A percentile compares a stretch with the other conserved stretches of the same genome.
These are phyloP conservation scores for Termitomyces sp. DNA, from an alignment of 768 basidiomycete species.

Conservation along the genomic window DNA sequence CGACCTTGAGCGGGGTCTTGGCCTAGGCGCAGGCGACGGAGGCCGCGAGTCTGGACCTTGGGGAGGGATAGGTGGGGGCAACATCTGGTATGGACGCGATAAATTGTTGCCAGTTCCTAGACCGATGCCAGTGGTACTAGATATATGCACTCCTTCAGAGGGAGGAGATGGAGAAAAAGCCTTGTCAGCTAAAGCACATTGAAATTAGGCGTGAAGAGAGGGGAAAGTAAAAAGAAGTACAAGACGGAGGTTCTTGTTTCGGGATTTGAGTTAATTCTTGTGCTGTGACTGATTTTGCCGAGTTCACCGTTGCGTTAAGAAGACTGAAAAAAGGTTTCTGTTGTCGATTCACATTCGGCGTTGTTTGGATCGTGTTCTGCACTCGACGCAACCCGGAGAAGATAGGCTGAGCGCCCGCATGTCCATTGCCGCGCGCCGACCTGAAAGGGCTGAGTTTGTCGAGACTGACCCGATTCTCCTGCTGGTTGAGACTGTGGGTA, in stretches of 20 bases:
- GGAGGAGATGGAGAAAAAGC: background rate
- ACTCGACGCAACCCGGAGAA: slow-evolving; percentile 11
- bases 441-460: background rate
- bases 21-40: background rate
- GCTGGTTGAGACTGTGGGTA: slow-evolving; percentile 10
- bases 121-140: background rate
- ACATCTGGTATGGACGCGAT: slow-evolving; percentile 8
- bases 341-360: background rate
- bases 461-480: slow-evolving; percentile 4
- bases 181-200: background rate
- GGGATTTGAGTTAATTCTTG: background rate
- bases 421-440: background rate
- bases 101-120: background rate
- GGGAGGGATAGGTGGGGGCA: slow-evolving; percentile 11
- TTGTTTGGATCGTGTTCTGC: slow-evolving; percentile 1
- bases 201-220: background rate
- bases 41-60: slow-evolving; percentile 11
- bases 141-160: slow-evolving; percentile 4
- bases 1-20: slow-evolving; percentile 2
- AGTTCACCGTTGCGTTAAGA: background rate
- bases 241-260: background rate
- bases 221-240: background rate
- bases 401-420: background rate
- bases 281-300: background rate
- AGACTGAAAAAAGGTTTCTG: background rate